Evolutionary conservation across 768 basidiomycete species (phyloP).

Genomic region (Tulasnella sp.): DNA sequence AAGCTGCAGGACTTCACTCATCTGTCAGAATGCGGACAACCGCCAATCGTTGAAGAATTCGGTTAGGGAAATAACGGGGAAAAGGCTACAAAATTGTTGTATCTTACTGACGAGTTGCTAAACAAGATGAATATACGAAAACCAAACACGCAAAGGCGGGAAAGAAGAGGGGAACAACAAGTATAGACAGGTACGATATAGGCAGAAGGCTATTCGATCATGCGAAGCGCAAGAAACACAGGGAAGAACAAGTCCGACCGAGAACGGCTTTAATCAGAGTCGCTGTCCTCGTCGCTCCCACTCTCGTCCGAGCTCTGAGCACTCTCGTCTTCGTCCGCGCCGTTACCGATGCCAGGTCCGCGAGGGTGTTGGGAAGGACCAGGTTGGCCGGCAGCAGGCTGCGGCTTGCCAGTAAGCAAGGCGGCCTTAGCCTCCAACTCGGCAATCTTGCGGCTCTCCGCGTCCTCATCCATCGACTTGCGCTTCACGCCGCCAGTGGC

Average conservation of each 20-base stretch:
- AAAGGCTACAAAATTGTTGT: not conserved
- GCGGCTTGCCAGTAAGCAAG: constrained; percentile 45
- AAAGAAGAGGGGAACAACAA: too few species aligned
- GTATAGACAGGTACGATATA: not conserved
- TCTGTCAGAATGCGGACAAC: too few species aligned
- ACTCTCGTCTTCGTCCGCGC: constrained; percentile 12
- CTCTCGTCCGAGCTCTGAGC: not conserved
- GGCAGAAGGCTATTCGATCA: not conserved
- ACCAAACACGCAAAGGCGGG: not conserved
- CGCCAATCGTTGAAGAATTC: too few species aligned
- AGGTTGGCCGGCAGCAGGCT: constrained; percentile 27
- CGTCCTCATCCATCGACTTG: constrained; percentile 95
- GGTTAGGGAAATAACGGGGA: too few species aligned
- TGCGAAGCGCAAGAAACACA: not conserved
- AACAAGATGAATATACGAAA: not conserved
- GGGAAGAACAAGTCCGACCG: not conserved
- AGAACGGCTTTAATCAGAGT: constrained; percentile 1
- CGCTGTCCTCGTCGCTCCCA: constrained; percentile 10
- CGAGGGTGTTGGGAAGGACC: constrained; percentile 25
- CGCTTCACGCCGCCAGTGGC: constrained; percentile 85
- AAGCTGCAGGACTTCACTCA: too few species aligned
- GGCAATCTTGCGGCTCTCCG: constrained; percentile 90
- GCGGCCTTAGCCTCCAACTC: constrained; percentile 80
- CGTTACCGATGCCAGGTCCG: constrained; percentile 10
- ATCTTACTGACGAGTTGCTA: not conserved